phyloP scores from a whole-genome alignment of 129 eudicot species.

The Flaveria linearis region DNA sequence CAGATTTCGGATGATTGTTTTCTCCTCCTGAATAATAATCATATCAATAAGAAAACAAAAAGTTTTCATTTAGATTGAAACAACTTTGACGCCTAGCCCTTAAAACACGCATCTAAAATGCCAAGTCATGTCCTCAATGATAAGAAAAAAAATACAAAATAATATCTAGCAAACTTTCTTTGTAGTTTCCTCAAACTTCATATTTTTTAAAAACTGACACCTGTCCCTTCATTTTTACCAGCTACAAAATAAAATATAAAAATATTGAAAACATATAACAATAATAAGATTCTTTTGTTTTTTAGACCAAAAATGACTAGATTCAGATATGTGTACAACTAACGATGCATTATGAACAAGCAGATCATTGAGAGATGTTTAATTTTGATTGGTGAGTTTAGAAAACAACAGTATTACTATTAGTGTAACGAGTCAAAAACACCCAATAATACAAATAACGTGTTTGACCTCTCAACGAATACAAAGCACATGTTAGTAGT shows the following conservation, averaged over 20 bases:
- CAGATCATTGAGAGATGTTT: background rate
- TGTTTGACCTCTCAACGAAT: slow-evolving; percentile 36
- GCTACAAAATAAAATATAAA: background rate
- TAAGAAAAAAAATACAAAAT: slow-evolving; percentile 5
- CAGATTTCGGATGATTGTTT: no score
- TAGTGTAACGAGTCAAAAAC: slow-evolving; percentile 42
- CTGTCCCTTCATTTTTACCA: slow-evolving; percentile 27
- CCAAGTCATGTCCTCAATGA: slow-evolving; percentile 6
- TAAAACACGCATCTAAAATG: slow-evolving; percentile 18
- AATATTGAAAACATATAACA: no score
- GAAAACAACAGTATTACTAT: slow-evolving; percentile 13
- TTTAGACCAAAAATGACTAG: background rate
- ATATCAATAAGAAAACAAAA: slow-evolving; percentile 4
- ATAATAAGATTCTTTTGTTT: background rate
- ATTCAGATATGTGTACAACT: slow-evolving; percentile 2
- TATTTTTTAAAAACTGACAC: slow-evolving; percentile 20
- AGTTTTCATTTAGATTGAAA: background rate
- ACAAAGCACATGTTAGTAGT: background rate
- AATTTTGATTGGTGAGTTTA: background rate
- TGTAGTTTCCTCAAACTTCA: slow-evolving; percentile 28
- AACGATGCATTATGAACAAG: background rate
- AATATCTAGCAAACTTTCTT: slow-evolving; percentile 3
- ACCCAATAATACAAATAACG: slow-evolving; percentile 30
- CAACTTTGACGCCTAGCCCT: slow-evolving; percentile 21
- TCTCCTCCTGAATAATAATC: no score